Conservation (phyloP, 148 eudicot species). For the Spergularia bocconei region DNA sequence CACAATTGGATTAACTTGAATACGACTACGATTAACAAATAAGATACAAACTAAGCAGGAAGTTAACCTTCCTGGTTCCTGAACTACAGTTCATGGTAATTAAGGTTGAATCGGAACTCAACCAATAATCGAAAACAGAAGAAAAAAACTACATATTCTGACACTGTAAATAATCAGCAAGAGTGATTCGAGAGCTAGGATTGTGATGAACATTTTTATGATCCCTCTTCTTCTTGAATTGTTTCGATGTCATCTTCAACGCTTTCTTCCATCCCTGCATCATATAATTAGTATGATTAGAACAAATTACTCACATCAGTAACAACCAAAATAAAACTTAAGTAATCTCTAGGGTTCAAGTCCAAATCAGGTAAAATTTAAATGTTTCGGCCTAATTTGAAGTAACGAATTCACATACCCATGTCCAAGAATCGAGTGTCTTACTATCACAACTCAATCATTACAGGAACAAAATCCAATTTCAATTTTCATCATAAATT, state of each 20-base stretch:
- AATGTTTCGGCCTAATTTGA: too few species aligned
- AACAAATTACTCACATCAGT: too few species aligned
- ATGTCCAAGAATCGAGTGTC: not conserved
- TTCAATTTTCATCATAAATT: too few species aligned
- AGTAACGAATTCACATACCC: not conserved
- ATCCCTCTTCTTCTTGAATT: conserved; percentile 39
- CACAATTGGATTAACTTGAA: not conserved
- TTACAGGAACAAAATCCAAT: too few species aligned
- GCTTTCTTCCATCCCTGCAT: conserved; percentile 46
- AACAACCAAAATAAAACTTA: too few species aligned
- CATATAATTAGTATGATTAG: too few species aligned
- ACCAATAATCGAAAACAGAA: not conserved
- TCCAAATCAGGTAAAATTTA: too few species aligned
- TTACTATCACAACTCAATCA: not conserved
- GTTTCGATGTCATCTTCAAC: conserved; percentile 37
- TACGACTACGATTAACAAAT: not conserved
- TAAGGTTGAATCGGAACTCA: not conserved
- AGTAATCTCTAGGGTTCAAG: too few species aligned
- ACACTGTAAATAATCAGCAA: conserved; percentile 30
- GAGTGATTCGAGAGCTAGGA: conserved; percentile 29
- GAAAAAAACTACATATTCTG: conserved; percentile 6
- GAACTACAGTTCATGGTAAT: too few species aligned
- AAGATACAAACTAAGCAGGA: not conserved
- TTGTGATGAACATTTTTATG: conserved; percentile 13
- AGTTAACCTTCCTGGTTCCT: too few species aligned